A percentile compares a stretch with the other conserved stretches of the same genome.
Evolutionary conservation across 805 yeast species (phyloP).

Genomic region (Ogataea parapolymorpha): DNA sequence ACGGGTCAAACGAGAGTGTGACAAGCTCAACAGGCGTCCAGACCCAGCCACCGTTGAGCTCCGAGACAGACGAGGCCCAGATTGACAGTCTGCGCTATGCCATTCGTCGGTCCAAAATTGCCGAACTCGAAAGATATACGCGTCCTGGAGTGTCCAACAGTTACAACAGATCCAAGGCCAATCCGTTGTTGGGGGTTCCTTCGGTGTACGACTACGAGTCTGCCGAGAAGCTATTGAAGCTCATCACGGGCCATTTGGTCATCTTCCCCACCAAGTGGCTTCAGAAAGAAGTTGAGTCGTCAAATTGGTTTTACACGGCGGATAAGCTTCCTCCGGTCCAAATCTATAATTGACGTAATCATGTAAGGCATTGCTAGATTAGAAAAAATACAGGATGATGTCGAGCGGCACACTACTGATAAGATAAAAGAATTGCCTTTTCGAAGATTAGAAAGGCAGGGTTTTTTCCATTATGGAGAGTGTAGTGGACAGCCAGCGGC

Average conservation of each 20-base stretch:
- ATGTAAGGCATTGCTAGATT: slow-evolving; percentile 6
- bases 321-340: slow-evolving; percentile 95
- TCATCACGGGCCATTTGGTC: slow-evolving; percentile 84
- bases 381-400: neutral
- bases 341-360: slow-evolving; percentile 60
- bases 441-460: neutral
- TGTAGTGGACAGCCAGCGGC: slow-evolving; percentile 4
- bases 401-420: slow-evolving; percentile 9
- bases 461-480: slow-evolving; percentile 5
- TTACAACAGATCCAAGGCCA: slow-evolving; percentile 12
- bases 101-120: slow-evolving; percentile 25
- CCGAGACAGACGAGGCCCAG: slow-evolving; percentile 6
- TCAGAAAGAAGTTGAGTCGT: slow-evolving; percentile 77
- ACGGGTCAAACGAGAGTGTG: neutral
- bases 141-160: slow-evolving; percentile 13
- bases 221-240: slow-evolving; percentile 67
- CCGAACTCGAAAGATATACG: slow-evolving; percentile 30
- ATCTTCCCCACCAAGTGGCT: slow-evolving; percentile 94
- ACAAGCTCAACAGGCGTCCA: slow-evolving; percentile 1
- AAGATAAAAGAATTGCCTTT: slow-evolving; percentile 5
- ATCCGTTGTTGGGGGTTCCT: slow-evolving; percentile 15
- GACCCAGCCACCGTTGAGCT: slow-evolving; percentile 6
- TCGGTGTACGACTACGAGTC: slow-evolving; percentile 57
- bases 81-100: slow-evolving; percentile 18
- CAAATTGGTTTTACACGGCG: slow-evolving; percentile 92